These are phyloP conservation scores for Boletales sp. DNA, from an alignment of 768 basidiomycete species.

Conservation along the genomic window DNA sequence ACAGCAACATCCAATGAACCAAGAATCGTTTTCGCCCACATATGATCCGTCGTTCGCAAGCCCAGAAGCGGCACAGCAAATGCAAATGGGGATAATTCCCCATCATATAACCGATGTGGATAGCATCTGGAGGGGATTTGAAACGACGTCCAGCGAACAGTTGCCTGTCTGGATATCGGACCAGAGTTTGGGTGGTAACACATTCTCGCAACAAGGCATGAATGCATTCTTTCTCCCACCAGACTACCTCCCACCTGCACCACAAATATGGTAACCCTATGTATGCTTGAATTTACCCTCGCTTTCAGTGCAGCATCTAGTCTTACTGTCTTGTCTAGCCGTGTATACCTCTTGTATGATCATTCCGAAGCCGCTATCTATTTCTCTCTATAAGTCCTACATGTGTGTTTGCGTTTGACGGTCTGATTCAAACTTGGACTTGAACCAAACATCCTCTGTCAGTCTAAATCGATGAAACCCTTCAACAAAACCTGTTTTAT, in stretches of 20 bases:
- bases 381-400: neutral
- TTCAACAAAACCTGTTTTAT: neutral
- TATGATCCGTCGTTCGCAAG: constrained; percentile 45
- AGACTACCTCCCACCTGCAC: constrained; percentile 66
- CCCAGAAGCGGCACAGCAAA: constrained; percentile 31
- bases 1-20: constrained; percentile 32
- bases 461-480: neutral
- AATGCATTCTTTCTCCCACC: constrained; percentile 78
- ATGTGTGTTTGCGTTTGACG: neutral
- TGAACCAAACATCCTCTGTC: neutral
- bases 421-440: constrained; percentile 17
- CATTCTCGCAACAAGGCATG: constrained; percentile 78
- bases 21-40: constrained; percentile 54
- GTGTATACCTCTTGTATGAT: constrained; percentile 27
- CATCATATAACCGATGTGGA: constrained; percentile 43
- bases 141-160: constrained; percentile 67
- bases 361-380: constrained; percentile 16
- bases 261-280: constrained; percentile 68
- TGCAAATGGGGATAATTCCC: constrained; percentile 27
- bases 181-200: constrained; percentile 71
- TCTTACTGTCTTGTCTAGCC: constrained; percentile 13
- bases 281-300: neutral
- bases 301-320: constrained; percentile 5
- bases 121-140: constrained; percentile 73
- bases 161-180: constrained; percentile 86